phyloP scores from a whole-genome alignment of 768 basidiomycete genomes.

The Dictyophora rubrovolvata region DNA sequence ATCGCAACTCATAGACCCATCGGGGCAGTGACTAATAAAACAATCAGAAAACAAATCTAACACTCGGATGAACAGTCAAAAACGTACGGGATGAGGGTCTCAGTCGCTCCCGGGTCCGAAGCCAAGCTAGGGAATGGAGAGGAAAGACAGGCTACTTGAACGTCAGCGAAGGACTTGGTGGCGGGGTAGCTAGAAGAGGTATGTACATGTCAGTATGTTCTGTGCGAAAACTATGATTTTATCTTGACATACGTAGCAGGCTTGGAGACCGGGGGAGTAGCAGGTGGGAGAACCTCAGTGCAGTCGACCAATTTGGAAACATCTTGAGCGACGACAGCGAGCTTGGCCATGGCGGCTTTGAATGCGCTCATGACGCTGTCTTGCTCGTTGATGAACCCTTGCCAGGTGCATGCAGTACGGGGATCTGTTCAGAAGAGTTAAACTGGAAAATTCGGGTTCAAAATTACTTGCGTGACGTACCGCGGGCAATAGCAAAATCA shows the following conservation, averaged over 20 bases:
- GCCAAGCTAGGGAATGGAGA: slow-evolving; percentile 27
- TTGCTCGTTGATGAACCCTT: slow-evolving; percentile 18
- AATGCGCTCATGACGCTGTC: slow-evolving; percentile 25
- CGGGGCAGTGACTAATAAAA: background rate
- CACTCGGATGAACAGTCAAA: background rate
- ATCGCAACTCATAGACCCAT: background rate
- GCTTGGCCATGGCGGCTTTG: slow-evolving; percentile 34
- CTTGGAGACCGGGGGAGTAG: background rate
- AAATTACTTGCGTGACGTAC: background rate
- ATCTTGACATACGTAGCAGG: background rate
- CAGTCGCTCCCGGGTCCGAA: slow-evolving; percentile 18
- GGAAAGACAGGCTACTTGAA: slow-evolving; percentile 21
- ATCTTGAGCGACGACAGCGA: slow-evolving; percentile 34
- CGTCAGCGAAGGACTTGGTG: slow-evolving; percentile 7
- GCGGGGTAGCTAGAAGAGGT: background rate
- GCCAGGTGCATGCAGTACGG: slow-evolving; percentile 7
- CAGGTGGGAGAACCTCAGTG: slow-evolving; percentile 32
- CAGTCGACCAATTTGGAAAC: slow-evolving; percentile 29
- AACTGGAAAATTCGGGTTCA: background rate
- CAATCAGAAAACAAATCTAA: background rate
- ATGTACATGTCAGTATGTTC: background rate
- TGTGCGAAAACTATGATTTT: background rate
- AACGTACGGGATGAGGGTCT: background rate
- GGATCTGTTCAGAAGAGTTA: background rate
- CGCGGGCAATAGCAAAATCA: slow-evolving; percentile 19